Evolutionary conservation across 2,329 filamentous ascomycete genomes (phyloP), one percentile per base, ranked within the genome.

Genomic region (Neophaeococcomyces mojaviensis): DNA sequence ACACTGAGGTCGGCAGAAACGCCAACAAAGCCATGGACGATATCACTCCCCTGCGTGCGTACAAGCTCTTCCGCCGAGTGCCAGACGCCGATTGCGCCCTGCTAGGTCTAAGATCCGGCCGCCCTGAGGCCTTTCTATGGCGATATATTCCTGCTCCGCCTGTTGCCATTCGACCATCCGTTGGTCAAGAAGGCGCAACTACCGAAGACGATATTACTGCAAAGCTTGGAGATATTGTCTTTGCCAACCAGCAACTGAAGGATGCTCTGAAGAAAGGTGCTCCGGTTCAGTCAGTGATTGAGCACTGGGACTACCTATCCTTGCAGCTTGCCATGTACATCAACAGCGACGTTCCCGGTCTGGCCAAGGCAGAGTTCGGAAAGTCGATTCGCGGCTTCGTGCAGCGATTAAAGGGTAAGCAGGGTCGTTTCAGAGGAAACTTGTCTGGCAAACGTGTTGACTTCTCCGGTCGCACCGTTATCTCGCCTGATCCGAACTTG

Each of bases 81-180:
- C 83, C 81, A 10, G 78, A 85, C 2, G 78, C 79, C 6, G 92
- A 98, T 63, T 95, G 90, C 62, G 89, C 97, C 64, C 74, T 98
- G 18, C 73, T 98, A 1, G 90, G 90, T 3, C 78, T 98, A 58
- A 82, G 96, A 59, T 86, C 89, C 1, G 88, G 95, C 57, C 78
- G 89, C 15, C 92, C 92, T 0, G 92, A 98, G 63, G 94, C 94
- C 81, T 94, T 97, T 64, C 80, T 98, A 36, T 98, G 92, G 92
- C 89, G 95, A 61, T 94, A 88, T 59, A 76, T 98, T 30, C 92
- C 92, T 1, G 90, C 90, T 1, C 90, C 92, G 1, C 92, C 92
- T 0, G 86, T 97, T 4, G 94, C 88, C 56, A 94, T 98, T 58
- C 78, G 92, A 49, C 92, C 92, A 0, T 96, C 89, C 0, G 92